Percentiles rank a stretch among this genome's conserved stretches.
These are phyloP conservation scores for carrot (Daucus carota) DNA, from an alignment of 129 eudicot genomes.

Conservation along the genomic window DH1_v3.0 NC_030387.2:10869501-10870000, in stretches of 20 bases:
- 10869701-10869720: constrained; percentile 55
- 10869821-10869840: not conserved
- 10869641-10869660: constrained; percentile 64
- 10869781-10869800: too few relatives aligned
- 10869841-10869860: not conserved
- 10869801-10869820: too few relatives aligned
- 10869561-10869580: constrained; percentile 59
- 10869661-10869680: constrained; percentile 68
- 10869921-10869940: constrained; percentile 61
- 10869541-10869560: constrained; percentile 42
- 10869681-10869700: constrained; percentile 57
- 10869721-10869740: constrained; percentile 33
- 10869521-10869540: constrained; percentile 57
- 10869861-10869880: constrained; percentile 43
- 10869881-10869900: constrained; percentile 70
- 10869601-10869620: constrained; percentile 15
- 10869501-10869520: not conserved
- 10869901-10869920: constrained; percentile 85
- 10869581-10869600: constrained; percentile 52
- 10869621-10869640: constrained; percentile 11
- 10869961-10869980: constrained; percentile 73
- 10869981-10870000: constrained; percentile 29
- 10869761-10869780: not conserved
- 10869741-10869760: constrained; percentile 58
- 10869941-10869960: constrained; percentile 62